phyloP scores from a whole-genome alignment of 495 filamentous ascomycete species.

The Parachaetomium inaequale region DNA sequence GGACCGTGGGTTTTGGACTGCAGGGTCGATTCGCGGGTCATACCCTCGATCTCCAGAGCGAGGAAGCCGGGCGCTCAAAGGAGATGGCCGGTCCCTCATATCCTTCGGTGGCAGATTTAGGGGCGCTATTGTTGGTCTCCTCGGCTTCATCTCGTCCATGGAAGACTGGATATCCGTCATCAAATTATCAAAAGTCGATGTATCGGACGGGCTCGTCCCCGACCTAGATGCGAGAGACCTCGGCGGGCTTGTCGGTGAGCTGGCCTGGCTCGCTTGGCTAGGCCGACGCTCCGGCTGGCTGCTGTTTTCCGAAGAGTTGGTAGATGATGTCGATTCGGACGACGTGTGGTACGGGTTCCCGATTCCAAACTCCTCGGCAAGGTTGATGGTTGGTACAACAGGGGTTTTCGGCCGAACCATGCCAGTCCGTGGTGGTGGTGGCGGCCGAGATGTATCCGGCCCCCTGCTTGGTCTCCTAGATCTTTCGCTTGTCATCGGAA shows the following conservation, averaged over 20 bases:
- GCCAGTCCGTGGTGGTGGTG: slow-evolving; percentile 49
- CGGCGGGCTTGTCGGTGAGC: slow-evolving; percentile 66
- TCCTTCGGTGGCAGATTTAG: slow-evolving; percentile 27
- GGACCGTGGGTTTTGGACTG: slow-evolving; percentile 19
- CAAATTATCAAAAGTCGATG: slow-evolving; percentile 44
- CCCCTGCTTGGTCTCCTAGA: slow-evolving; percentile 45
- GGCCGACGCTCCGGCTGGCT: slow-evolving; percentile 41
- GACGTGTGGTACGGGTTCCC: slow-evolving; percentile 59
- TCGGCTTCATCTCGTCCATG: slow-evolving; percentile 38
- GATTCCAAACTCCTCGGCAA: slow-evolving; percentile 50
- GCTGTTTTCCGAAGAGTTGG: slow-evolving; percentile 57
- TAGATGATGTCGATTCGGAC: slow-evolving; percentile 65
- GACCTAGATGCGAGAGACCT: slow-evolving; percentile 41
- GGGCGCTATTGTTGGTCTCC: slow-evolving; percentile 21
- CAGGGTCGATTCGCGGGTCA: slow-evolving; percentile 37
- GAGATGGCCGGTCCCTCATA: slow-evolving; percentile 21
- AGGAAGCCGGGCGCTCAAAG: slow-evolving; percentile 27
- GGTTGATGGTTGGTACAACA: slow-evolving; percentile 43
- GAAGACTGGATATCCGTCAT: slow-evolving; percentile 53
- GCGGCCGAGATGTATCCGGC: slow-evolving; percentile 46
- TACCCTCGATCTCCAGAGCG: slow-evolving; percentile 34
- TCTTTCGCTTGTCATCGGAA: slow-evolving; percentile 26
- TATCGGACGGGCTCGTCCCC: slow-evolving; percentile 38
- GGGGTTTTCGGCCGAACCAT: slow-evolving; percentile 35
- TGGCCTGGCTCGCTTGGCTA: slow-evolving; percentile 66